Base-by-base conservation (phyloP, 345 rosid species). In the Turnera subulata region DNA sequence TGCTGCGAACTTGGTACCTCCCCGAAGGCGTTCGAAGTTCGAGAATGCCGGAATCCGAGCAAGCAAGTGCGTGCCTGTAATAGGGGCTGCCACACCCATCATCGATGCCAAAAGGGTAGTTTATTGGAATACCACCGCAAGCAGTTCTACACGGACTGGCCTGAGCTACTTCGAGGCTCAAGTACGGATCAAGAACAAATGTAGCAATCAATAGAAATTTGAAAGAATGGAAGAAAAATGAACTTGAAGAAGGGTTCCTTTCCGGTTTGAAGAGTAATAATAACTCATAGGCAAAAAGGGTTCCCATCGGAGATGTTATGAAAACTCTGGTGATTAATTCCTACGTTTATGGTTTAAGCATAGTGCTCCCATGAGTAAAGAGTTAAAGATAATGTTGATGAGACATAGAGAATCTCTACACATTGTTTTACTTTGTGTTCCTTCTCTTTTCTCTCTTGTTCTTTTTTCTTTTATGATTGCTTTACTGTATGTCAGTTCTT, bases 21-120 rank as follows among this genome's bases (percentile, higher is more conserved):
- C 96, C 94, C 0, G 99, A 89, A 5, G 96, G 99, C 7, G 97
- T 86, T 43, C 88, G 76, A 8, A 93, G 86, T 64, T 86, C 81
- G 11, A 89, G 89, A n/a, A 44, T 61, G 42, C 76, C 81, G 2
- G 78, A 53, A 22, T 80, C 79, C 3, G 93, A 77, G 73, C 97
- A 86, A 8, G 72, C 58, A 6, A 93, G 94, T 74, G 89, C 78
- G 84, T 76, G 88, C 4, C 89, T 77, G 78, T 86, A 93, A 60
- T 82, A 85, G 20, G 94, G 88, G 60, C 88, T 86, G 33, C 97
- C 97, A 39, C 99, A 93, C 18, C 97, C 97, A 10, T 89, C 96
- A 21, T 86, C 94, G 46, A 89, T 75, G 29, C 85, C 80, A 11
- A 92, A 83, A 6, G 98, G 98, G 50, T 87, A 87, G 52, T 57